These are phyloP conservation scores for Fusarium nygamai DNA, from an alignment of 2,329 filamentous ascomycete species.

Conservation along the genomic window DNA sequence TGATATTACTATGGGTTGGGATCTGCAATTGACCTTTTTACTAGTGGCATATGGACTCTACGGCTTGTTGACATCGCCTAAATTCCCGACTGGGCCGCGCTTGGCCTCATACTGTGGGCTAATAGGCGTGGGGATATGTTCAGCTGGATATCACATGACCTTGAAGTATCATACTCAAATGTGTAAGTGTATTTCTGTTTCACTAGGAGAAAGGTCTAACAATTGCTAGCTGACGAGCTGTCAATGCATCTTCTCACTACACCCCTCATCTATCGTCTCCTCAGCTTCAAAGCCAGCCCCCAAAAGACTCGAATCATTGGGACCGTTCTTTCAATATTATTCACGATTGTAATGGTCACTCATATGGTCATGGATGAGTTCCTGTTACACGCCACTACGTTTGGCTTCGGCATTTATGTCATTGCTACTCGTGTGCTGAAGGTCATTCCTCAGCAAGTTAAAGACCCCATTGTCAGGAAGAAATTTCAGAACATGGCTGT, in stretches of 20 bases:
- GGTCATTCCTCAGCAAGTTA: slow-evolving; percentile 48
- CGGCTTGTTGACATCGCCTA: slow-evolving; percentile 43
- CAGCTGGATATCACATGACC: slow-evolving; percentile 48
- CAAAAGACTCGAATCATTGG: slow-evolving; percentile 39
- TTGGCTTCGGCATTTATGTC: slow-evolving; percentile 48
- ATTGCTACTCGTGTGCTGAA: slow-evolving; percentile 46
- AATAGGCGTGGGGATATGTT: slow-evolving; percentile 49
- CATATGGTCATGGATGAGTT: slow-evolving; percentile 57
- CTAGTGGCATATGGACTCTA: slow-evolving; percentile 52
- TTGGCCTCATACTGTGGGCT: slow-evolving; percentile 51
- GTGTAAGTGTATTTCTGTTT: slow-evolving; percentile 33
- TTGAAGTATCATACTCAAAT: slow-evolving; percentile 50
- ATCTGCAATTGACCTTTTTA: not conserved
- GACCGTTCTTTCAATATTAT: slow-evolving; percentile 33
- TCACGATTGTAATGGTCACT: slow-evolving; percentile 50
- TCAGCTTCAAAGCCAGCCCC: slow-evolving; percentile 47
- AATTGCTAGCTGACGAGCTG: slow-evolving; percentile 49
- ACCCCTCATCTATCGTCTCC: slow-evolving; percentile 53
- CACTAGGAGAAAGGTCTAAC: not conserved
- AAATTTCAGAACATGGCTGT: slow-evolving; percentile 30
- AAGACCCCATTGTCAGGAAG: slow-evolving; percentile 37
- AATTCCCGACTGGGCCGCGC: slow-evolving; percentile 39
- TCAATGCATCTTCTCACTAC: slow-evolving; percentile 56
- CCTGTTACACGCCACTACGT: slow-evolving; percentile 50
- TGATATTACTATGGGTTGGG: fast-evolving